Percentiles rank a stretch among this genome's conserved stretches.
These are phyloP conservation scores for Oryza brachyantha DNA, from an alignment of 176 grass and related monocot genomes.

Conservation along the genomic window DNA sequence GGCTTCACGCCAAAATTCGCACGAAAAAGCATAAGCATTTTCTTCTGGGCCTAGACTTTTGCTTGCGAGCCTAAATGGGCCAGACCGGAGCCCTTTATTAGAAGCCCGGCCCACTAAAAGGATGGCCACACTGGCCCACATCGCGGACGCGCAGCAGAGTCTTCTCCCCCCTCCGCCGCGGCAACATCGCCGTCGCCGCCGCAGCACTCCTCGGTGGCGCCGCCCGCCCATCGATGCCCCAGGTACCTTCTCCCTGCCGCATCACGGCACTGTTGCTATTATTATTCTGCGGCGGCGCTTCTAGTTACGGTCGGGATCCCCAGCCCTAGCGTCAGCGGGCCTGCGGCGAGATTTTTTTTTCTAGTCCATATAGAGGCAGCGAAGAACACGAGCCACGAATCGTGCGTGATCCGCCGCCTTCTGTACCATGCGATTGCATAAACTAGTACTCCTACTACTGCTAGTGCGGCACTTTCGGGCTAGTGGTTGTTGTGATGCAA, in stretches of 20 bases:
- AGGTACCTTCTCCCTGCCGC: neutral
- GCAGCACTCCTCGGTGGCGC: neutral
- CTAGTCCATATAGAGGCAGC: neutral
- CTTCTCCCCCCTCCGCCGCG: no score
- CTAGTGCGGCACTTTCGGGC: neutral
- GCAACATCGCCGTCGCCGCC: no score
- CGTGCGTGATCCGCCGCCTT: neutral
- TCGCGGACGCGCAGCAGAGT: no score
- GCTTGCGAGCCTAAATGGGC: neutral
- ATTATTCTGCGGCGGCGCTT: neutral
- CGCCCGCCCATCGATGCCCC: neutral
- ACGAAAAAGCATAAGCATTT: no score
- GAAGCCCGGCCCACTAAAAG: no score
- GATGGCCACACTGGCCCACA: neutral
- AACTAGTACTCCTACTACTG: neutral
- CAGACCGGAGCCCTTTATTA: neutral
- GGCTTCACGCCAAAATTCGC: no score
- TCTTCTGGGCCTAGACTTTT: no score
- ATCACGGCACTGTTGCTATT: neutral
- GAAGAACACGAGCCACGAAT: neutral
- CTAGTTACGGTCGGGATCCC: neutral
- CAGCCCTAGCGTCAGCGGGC: no score
- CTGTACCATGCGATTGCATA: neutral
- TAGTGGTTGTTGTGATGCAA: neutral
- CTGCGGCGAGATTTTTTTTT: neutral